Conservation (phyloP, 768 basidiomycete genomes). For the Tulasnella sp. region DNA sequence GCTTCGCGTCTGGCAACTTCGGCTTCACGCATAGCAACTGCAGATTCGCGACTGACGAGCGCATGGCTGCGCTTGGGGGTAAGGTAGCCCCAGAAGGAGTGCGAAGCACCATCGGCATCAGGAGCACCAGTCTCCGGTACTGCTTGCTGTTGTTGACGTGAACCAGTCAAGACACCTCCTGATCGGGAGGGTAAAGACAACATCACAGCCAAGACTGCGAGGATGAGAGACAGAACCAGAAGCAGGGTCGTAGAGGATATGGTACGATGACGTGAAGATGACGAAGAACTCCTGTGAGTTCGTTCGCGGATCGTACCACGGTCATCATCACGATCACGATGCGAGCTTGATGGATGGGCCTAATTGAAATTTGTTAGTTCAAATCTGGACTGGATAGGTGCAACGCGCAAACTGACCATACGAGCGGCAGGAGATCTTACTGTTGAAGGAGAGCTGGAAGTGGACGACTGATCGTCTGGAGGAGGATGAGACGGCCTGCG, state of each 20-base stretch:
- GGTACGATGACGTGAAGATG: constrained; percentile 62
- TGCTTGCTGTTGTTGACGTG: constrained; percentile 32
- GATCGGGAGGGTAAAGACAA: constrained; percentile 63
- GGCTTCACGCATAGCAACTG: constrained; percentile 70
- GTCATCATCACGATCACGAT: constrained; percentile 13
- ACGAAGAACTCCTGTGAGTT: constrained; percentile 30
- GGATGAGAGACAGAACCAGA: constrained; percentile 70
- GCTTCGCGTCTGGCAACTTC: constrained; percentile 85
- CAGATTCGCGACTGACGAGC: constrained; percentile 64
- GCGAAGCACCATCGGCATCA: constrained; percentile 23
- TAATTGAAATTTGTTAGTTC: constrained; percentile 1
- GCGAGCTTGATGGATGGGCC: constrained; percentile 13
- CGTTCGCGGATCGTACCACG: constrained; percentile 11
- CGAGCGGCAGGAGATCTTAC: background rate
- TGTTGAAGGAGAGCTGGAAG: background rate
- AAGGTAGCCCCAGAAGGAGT: constrained; percentile 56
- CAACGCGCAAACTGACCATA: background rate
- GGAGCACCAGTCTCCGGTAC: background rate
- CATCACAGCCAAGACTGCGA: constrained; percentile 85
- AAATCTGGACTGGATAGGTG: background rate
- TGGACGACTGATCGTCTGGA: background rate
- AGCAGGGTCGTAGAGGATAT: constrained; percentile 84
- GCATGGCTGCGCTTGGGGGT: constrained; percentile 74
- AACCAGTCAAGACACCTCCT: constrained; percentile 75
- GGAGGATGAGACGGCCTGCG: background rate